Conservation (phyloP, 2,329 filamentous ascomycete species). For the Cladosporium sp. region DNA sequence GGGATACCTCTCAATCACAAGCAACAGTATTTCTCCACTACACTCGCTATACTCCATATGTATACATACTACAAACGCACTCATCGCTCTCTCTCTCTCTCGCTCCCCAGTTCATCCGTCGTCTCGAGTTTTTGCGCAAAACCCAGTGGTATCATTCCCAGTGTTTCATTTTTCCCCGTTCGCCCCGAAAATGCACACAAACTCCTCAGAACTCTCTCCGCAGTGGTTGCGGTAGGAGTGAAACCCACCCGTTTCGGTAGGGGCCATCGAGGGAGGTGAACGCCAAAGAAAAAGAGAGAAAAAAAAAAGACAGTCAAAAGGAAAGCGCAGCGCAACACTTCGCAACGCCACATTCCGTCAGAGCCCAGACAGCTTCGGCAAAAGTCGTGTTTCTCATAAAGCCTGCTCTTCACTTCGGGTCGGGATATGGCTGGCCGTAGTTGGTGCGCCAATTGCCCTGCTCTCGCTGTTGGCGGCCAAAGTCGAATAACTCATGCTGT, state of each 20-base stretch:
- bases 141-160: constrained; percentile 11
- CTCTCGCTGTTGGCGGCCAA: constrained; percentile 5
- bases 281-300: neutral
- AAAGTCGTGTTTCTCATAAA: neutral
- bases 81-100: neutral
- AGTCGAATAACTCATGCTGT: constrained; percentile 9
- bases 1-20: too few species aligned
- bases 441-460: constrained; percentile 1
- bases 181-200: neutral
- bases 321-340: neutral
- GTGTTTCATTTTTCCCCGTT: neutral
- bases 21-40: neutral
- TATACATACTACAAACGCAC: neutral
- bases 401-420: neutral
- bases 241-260: neutral
- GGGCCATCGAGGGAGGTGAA: neutral
- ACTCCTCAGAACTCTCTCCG: neutral
- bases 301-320: neutral
- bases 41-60: neutral
- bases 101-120: neutral
- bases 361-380: neutral
- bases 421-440: neutral
- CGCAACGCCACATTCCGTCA: neutral
- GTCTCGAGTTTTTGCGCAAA: constrained; percentile 5
- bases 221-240: neutral